phyloP scores from a whole-genome alignment of 23 red algal genomes.

The Cyanidiococcus yangmingshanensis region DNA sequence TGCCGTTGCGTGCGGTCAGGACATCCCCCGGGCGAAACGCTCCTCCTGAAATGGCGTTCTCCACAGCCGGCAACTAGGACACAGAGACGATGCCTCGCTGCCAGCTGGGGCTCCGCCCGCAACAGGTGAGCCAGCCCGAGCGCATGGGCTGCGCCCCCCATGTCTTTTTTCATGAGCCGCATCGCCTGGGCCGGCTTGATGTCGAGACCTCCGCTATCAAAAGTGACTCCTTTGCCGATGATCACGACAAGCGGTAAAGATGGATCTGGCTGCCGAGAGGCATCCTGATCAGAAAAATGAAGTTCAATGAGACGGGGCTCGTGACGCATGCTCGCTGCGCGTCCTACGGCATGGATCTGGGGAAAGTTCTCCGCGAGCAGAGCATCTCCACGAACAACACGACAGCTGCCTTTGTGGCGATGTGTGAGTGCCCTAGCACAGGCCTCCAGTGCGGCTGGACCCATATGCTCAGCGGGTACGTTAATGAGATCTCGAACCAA shows the following conservation, averaged over 20 bases:
- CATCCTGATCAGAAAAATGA: constrained; percentile 32
- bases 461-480: constrained; percentile 74
- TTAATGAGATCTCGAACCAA: constrained; percentile 86
- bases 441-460: constrained; percentile 57
- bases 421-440: constrained; percentile 45
- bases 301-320: constrained; percentile 69
- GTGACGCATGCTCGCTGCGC: constrained; percentile 35
- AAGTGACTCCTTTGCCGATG: constrained; percentile 87
- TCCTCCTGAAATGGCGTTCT: constrained; percentile 62
- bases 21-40: constrained; percentile 84
- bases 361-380: constrained; percentile 63
- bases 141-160: constrained; percentile 85
- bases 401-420: constrained; percentile 31
- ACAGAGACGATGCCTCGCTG: constrained; percentile 27
- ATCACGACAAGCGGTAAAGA: constrained; percentile 26
- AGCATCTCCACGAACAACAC: constrained; percentile 51
- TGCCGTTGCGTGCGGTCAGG: constrained; percentile 62
- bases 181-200: constrained; percentile 80
- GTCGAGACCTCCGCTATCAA: constrained; percentile 79
- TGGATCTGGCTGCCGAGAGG: neutral
- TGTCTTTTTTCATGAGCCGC: constrained; percentile 97
- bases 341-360: constrained; percentile 78
- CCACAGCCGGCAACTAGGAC: constrained; percentile 84
- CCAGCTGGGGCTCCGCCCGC: constrained; percentile 34
- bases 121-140: constrained; percentile 91